Percentiles rank a stretch among this genome's conserved stretches.
These are phyloP conservation scores for Ascochyta pisi DNA, from an alignment of 2,329 filamentous ascomycete genomes.

Conservation along the genomic window DNA sequence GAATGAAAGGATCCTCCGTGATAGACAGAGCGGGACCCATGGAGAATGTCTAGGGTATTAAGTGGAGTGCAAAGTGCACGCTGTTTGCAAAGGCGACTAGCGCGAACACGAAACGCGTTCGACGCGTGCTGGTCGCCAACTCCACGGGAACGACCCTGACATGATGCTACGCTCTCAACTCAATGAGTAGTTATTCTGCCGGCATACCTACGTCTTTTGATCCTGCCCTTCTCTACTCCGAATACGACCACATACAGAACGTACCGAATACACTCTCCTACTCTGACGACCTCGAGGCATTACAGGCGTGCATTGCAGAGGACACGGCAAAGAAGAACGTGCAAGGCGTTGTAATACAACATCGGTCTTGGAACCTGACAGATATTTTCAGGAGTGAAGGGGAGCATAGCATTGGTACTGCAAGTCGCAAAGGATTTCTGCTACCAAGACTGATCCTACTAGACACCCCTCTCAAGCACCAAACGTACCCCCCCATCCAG, in stretches of 20 bases:
- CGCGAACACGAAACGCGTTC: constrained; percentile 16
- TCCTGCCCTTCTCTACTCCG: constrained; percentile 58
- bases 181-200: constrained; percentile 40
- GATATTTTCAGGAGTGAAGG: constrained; percentile 60
- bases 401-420: constrained; percentile 48
- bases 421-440: constrained; percentile 2
- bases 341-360: constrained; percentile 58
- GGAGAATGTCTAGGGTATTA: too few species aligned
- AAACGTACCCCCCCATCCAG: constrained; percentile 16
- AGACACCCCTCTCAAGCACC: constrained; percentile 45
- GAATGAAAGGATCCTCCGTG: too few species aligned
- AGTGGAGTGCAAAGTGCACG: too few species aligned
- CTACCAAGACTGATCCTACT: constrained; percentile 26
- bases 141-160: background rate
- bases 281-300: constrained; percentile 58
- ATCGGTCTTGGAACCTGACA: constrained; percentile 56
- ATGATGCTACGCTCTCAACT: constrained; percentile 9
- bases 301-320: constrained; percentile 53
- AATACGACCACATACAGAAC: constrained; percentile 40
- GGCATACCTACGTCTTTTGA: constrained; percentile 59
- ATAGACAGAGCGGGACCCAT: too few species aligned
- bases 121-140: constrained; percentile 6
- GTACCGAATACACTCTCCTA: constrained; percentile 35
- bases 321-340: constrained; percentile 51
- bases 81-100: background rate